Evolutionary conservation across 352 stramenopile genomes (phyloP).

Genomic region (Phytophthora ramorum): DNA sequence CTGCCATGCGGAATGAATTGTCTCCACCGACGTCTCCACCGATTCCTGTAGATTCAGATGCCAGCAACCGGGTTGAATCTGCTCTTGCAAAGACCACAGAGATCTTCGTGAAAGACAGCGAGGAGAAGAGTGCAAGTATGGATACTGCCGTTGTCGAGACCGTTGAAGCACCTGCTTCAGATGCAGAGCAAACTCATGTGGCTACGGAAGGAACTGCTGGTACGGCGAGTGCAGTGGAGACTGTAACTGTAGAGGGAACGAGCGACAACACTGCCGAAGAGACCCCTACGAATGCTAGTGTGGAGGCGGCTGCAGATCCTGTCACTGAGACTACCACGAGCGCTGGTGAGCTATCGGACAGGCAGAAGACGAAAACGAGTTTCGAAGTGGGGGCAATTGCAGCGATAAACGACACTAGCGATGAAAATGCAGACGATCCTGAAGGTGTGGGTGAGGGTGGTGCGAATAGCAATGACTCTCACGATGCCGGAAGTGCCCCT

Average conservation of each 20-base stretch:
- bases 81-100: neutral
- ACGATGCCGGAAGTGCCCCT: neutral
- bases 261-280: neutral
- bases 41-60: neutral
- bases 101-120: neutral
- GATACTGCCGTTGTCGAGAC: neutral
- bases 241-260: neutral
- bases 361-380: neutral
- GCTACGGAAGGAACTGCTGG: neutral
- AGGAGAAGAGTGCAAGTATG: neutral
- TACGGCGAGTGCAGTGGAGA: neutral
- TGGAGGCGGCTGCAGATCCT: neutral
- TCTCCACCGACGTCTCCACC: neutral
- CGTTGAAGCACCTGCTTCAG: neutral
- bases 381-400: neutral
- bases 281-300: neutral
- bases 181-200: neutral
- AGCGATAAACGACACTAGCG: neutral
- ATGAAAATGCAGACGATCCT: neutral
- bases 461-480: neutral
- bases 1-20: conserved; percentile 6
- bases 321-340: neutral
- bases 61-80: neutral
- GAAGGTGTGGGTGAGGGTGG: neutral
- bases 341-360: neutral